Percentiles rank a stretch among this genome's conserved stretches.
Evolutionary conservation across 1,284 basidiomycete species (phyloP).

Genomic region (Tremellales sp.): DNA sequence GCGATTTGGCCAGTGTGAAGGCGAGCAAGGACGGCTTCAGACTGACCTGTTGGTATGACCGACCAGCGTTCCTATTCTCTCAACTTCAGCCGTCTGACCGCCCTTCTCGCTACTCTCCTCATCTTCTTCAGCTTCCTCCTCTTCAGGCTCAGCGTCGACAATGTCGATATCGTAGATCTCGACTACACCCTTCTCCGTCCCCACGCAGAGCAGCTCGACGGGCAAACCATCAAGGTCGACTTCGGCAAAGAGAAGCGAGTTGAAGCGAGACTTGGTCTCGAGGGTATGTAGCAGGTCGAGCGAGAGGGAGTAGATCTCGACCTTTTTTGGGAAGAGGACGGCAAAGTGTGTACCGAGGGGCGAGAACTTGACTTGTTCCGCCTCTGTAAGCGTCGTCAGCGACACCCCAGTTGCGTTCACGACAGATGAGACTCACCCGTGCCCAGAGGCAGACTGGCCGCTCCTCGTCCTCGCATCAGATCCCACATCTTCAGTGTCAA

Average conservation of each 20-base stretch:
- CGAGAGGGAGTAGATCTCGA: constrained; percentile 73
- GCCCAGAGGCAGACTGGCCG: constrained; percentile 80
- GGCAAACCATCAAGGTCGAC: constrained; percentile 47
- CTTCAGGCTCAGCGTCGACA: constrained; percentile 22
- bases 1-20: not conserved
- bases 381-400: constrained; percentile 59
- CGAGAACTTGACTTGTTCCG: constrained; percentile 81
- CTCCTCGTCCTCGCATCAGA: constrained; percentile 87
- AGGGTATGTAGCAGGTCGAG: constrained; percentile 69
- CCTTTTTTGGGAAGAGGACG: constrained; percentile 68
- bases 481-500: constrained; percentile 95
- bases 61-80: constrained; percentile 33
- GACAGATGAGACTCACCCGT: constrained; percentile 57
- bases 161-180: constrained; percentile 58
- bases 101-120: constrained; percentile 20
- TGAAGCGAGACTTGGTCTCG: constrained; percentile 70
- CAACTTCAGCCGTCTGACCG: constrained; percentile 28
- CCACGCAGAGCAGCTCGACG: constrained; percentile 61
- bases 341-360: constrained; percentile 68
- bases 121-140: constrained; percentile 21
- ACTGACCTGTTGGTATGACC: constrained; percentile 46
- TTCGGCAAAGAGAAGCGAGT: constrained; percentile 68
- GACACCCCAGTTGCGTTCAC: too few relatives aligned
- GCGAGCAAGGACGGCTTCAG: too few relatives aligned
- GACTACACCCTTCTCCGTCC: constrained; percentile 78